Evolutionary conservation across 2,329 filamentous ascomycete genomes (phyloP).

Genomic region (Didymosphaeria variabile): DNA sequence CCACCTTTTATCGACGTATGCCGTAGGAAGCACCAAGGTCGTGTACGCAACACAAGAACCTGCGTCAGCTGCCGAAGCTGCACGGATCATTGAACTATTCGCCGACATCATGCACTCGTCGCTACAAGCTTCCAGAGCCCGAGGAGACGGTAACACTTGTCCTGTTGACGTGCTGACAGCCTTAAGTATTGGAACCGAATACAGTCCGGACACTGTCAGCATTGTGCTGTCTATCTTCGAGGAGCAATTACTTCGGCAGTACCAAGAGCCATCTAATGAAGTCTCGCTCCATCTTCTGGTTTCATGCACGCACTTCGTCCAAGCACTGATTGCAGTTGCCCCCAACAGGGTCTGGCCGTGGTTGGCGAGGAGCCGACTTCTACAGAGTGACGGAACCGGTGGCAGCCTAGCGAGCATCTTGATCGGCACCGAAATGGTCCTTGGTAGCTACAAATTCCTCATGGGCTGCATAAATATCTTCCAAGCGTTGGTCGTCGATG

Average conservation of each 20-base stretch:
- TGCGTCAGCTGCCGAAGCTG: slow-evolving; percentile 68
- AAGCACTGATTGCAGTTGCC: slow-evolving; percentile 73
- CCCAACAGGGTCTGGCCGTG: slow-evolving; percentile 92
- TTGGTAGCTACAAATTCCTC: slow-evolving; percentile 80
- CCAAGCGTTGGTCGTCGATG: slow-evolving; percentile 77
- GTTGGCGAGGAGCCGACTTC: slow-evolving; percentile 79
- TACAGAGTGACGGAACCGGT: slow-evolving; percentile 78
- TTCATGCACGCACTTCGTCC: slow-evolving; percentile 82
- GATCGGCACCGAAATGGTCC: slow-evolving; percentile 81
- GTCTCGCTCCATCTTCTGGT: slow-evolving; percentile 73
- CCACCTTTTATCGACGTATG: slow-evolving; percentile 74
- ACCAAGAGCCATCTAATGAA: slow-evolving; percentile 65
- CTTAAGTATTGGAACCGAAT: slow-evolving; percentile 53
- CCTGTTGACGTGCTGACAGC: slow-evolving; percentile 40
- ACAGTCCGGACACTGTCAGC: slow-evolving; percentile 76
- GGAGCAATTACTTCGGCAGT: slow-evolving; percentile 62
- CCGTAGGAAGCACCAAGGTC: slow-evolving; percentile 63
- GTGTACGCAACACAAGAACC: slow-evolving; percentile 57
- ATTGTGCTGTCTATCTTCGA: slow-evolving; percentile 89
- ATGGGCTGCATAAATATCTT: slow-evolving; percentile 78
- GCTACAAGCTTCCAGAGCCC: slow-evolving; percentile 35
- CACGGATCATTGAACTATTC: slow-evolving; percentile 78
- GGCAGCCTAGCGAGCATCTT: slow-evolving; percentile 81
- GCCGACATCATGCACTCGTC: slow-evolving; percentile 69
- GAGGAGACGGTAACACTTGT: slow-evolving; percentile 27